phyloP scores from a whole-genome alignment of 306 rosid species.

The Ziziphus jujuba region DNA sequence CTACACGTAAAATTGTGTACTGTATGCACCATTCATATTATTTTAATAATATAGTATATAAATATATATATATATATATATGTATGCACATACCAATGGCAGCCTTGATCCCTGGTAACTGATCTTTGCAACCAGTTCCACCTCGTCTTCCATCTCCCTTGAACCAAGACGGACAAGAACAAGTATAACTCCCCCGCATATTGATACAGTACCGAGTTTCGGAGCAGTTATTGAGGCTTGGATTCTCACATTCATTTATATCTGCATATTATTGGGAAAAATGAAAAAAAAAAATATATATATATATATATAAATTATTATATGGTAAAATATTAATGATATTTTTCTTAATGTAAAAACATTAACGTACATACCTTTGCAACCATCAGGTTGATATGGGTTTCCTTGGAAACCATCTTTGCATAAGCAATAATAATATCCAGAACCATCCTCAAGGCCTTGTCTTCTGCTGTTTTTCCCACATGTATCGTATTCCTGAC shows the following conservation, averaged over 20 bases:
- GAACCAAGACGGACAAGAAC: neutral
- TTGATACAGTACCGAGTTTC: neutral
- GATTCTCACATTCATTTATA: neutral
- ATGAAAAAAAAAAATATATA: neutral
- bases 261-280: neutral
- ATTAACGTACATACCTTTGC: conserved; percentile 24
- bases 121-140: neutral
- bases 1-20: too few relatives aligned
- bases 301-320: too few relatives aligned
- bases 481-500: neutral
- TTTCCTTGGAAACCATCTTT: conserved; percentile 27
- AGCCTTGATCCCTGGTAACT: neutral
- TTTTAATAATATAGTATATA: too few relatives aligned
- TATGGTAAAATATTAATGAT: neutral
- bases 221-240: neutral
- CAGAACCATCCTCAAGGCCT: neutral
- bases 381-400: conserved; percentile 27
- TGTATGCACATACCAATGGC: neutral
- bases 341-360: neutral
- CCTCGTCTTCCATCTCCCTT: too few relatives aligned
- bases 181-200: neutral
- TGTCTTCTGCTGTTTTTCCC: neutral
- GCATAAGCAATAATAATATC: conserved; percentile 30
- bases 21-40: too few relatives aligned
- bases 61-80: too few relatives aligned